phyloP scores from a whole-genome alignment of 768 basidiomycete species.

The Xerocomus brunneocitrinus region DNA sequence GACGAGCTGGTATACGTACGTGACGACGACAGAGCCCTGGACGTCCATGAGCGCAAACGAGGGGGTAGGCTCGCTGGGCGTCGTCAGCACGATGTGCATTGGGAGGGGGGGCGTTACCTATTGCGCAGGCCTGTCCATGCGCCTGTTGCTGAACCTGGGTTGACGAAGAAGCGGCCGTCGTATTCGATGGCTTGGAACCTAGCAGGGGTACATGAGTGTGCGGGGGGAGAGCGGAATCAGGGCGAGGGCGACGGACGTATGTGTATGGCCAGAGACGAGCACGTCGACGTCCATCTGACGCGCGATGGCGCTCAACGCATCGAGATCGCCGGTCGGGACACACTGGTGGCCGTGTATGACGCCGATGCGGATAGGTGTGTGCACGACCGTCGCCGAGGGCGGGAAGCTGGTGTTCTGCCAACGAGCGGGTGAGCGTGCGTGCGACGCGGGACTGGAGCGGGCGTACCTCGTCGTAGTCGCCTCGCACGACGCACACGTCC shows the following conservation, averaged over 20 bases:
- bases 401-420: constrained; percentile 66
- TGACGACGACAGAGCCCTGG: constrained; percentile 94
- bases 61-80: constrained; percentile 73
- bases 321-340: constrained; percentile 87
- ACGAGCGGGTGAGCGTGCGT: constrained; percentile 2
- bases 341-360: constrained; percentile 92
- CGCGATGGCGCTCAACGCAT: constrained; percentile 83
- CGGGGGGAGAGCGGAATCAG: neutral
- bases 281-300: constrained; percentile 98
- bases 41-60: constrained; percentile 98
- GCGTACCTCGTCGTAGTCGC: constrained; percentile 92
- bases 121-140: constrained; percentile 71
- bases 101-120: neutral
- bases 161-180: constrained; percentile 90
- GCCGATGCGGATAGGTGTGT: constrained; percentile 86
- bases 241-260: constrained; percentile 58
- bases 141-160: constrained; percentile 92
- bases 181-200: constrained; percentile 95
- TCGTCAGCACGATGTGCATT: neutral
- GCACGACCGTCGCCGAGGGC: constrained; percentile 71
- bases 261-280: constrained; percentile 88
- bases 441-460: neutral
- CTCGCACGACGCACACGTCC: constrained; percentile 87
- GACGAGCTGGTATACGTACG: constrained; percentile 93
- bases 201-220: neutral